Base-by-base conservation (phyloP, 352 stramenopile species). In the Phytopythium oedochilum region DNA sequence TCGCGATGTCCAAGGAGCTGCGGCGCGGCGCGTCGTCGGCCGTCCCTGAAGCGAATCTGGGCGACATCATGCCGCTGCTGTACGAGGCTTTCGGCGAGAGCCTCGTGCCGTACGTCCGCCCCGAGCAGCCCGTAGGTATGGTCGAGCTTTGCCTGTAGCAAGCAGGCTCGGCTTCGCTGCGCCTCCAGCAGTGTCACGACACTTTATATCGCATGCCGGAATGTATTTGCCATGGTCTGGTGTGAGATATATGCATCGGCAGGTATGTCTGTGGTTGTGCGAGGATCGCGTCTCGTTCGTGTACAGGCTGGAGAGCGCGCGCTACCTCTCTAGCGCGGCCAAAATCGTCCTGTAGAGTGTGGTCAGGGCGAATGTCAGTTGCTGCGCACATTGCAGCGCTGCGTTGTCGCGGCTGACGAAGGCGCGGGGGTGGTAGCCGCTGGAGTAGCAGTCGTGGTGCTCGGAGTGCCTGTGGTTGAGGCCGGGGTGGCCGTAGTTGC, bases 81-180 rank as follows among this genome's bases (percentile, higher is more conserved):
- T 86, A 89, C 61, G 84, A 92, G 17, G 78, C 80, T 0, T 94
- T 94, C 61, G 84, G 84, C 9, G 84, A 94, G 51, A 78, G 75
- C 31, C 68, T 94, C 7, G 66, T 88, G 51, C 83, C 83, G 12
- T 94, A 92, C 60, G 84, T 88, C 50, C 71, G 73, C n/a, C 66
- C 72, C 45, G 66, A 84, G 25, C 60, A 77, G 15, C 59, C 60
- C 32, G 62, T 55, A 17, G 64, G 65, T 60, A 73, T 81, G 65
- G 63, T 83, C 17, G 68, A 83, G 46, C 46, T 83, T 54, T 81
- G 64, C 42, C 59, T 86, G 18, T 80, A 78, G 53, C n/a, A 3
- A 12, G 0, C 29, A 26, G 18, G 17, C 15, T 22, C 2, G 11
- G 5, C 14, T 29, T 5, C 22, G 38, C 14, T 18, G 5, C 3